Percentiles rank a stretch among this genome's conserved stretches.
Evolutionary conservation across 345 rosid genomes (phyloP).

Genomic region (Brassica juncea): DNA sequence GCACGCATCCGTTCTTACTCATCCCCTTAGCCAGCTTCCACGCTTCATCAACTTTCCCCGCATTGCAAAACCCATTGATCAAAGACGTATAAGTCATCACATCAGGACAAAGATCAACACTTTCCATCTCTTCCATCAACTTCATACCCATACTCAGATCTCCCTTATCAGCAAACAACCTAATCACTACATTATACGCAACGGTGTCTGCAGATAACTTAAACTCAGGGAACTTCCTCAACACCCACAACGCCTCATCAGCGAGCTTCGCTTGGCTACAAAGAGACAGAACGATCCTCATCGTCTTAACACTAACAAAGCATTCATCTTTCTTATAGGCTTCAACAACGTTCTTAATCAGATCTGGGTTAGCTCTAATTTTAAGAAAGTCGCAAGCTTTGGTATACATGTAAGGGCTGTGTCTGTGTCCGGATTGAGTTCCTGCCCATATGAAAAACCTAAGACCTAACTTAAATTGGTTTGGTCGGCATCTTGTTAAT

Average conservation of each 20-base stretch:
- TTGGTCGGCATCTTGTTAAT: slow-evolving; percentile 46
- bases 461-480: slow-evolving; percentile 55
- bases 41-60: slow-evolving; percentile 66
- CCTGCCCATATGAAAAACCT: slow-evolving; percentile 87
- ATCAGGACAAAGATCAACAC: slow-evolving; percentile 62
- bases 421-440: slow-evolving; percentile 61
- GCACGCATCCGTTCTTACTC: slow-evolving; percentile 56
- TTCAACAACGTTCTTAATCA: slow-evolving; percentile 57
- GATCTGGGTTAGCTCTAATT: slow-evolving; percentile 53
- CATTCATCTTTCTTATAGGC: slow-evolving; percentile 51
- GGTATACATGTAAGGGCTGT: slow-evolving; percentile 59
- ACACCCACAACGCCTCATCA: slow-evolving; percentile 64
- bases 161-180: slow-evolving; percentile 65
- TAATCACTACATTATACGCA: slow-evolving; percentile 62
- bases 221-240: slow-evolving; percentile 70
- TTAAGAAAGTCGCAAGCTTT: slow-evolving; percentile 63
- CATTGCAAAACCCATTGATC: slow-evolving; percentile 72
- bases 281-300: slow-evolving; percentile 64
- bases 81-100: slow-evolving; percentile 57
- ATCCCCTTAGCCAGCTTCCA: slow-evolving; percentile 53
- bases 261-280: slow-evolving; percentile 67
- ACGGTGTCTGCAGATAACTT: slow-evolving; percentile 49
- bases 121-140: slow-evolving; percentile 74
- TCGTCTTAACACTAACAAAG: slow-evolving; percentile 55
- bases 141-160: slow-evolving; percentile 56